Evolutionary conservation across 1,284 basidiomycete genomes (phyloP).

Genomic region (Tetrapyrgos nigripes): DNA sequence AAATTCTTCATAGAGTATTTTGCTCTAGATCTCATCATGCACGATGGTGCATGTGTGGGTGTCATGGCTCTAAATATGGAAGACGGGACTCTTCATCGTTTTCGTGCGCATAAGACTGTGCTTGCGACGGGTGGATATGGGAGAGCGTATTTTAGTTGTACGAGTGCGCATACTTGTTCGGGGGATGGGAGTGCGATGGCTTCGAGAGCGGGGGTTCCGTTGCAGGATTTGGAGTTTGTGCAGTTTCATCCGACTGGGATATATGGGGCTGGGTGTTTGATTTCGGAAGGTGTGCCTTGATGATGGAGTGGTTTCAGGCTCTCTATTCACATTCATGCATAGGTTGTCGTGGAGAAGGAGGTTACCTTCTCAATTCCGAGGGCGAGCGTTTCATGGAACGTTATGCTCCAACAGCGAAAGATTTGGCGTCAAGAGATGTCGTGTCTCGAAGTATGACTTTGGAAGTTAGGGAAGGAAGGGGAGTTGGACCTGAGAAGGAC

Average conservation of each 20-base stretch:
- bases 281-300: slow-evolving; percentile 79
- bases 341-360: slow-evolving; percentile 99
- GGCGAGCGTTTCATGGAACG: slow-evolving; percentile 99
- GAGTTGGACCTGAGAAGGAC: slow-evolving; percentile 98
- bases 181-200: slow-evolving; percentile 99
- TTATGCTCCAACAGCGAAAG: slow-evolving; percentile 99
- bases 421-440: slow-evolving; percentile 99
- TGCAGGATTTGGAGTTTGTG: slow-evolving; percentile 98
- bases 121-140: slow-evolving; percentile 99
- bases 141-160: slow-evolving; percentile 98
- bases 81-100: slow-evolving; percentile 98
- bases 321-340: not conserved
- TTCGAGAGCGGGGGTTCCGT: slow-evolving; percentile 92
- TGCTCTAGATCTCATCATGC: slow-evolving; percentile 97
- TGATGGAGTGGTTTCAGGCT: slow-evolving; percentile 27
- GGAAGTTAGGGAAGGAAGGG: slow-evolving; percentile 98
- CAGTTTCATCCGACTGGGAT: slow-evolving; percentile 99
- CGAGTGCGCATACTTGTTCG: slow-evolving; percentile 98
- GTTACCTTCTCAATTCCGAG: slow-evolving; percentile 97
- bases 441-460: slow-evolving; percentile 99
- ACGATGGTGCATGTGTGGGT: slow-evolving; percentile 98
- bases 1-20: slow-evolving; percentile 99
- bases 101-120: slow-evolving; percentile 98
- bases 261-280: slow-evolving; percentile 98
- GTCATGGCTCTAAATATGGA: slow-evolving; percentile 99